These are phyloP conservation scores for Colletotrichum spaethianum DNA, from an alignment of 2,329 filamentous ascomycete species.

Conservation along the genomic window DNA sequence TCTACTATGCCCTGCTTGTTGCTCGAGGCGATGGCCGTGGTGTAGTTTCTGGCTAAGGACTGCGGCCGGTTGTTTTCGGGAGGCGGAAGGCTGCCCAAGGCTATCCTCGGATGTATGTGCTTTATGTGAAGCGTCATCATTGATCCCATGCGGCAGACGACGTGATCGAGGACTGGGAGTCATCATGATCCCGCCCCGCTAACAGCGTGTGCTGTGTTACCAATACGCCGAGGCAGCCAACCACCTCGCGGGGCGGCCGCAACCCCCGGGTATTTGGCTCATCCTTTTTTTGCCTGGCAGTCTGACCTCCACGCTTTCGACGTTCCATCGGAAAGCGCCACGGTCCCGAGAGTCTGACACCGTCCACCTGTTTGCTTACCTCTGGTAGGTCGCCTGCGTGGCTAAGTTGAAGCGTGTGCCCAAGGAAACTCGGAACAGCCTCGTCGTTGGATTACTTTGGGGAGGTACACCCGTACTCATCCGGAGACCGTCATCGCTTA, in stretches of 20 bases:
- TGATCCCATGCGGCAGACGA: constrained; percentile 36
- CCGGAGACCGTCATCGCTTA: constrained; percentile 26
- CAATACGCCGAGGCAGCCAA: constrained; percentile 37
- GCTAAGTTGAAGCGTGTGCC: constrained; percentile 3
- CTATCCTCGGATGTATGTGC: constrained; percentile 29
- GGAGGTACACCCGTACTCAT: constrained; percentile 2
- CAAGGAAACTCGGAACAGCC: neutral
- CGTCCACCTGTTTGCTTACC: constrained; percentile 9
- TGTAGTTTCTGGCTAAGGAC: neutral
- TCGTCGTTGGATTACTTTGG: constrained; percentile 11
- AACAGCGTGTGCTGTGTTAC: constrained; percentile 27
- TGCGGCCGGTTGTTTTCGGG: constrained; percentile 27
- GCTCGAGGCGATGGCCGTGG: neutral
- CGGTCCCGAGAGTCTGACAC: constrained; percentile 37
- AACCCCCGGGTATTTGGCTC: constrained; percentile 23
- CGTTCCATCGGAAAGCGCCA: constrained; percentile 35
- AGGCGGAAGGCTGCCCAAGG: constrained; percentile 7
- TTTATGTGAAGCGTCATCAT: constrained; percentile 37
- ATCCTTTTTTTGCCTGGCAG: constrained; percentile 18
- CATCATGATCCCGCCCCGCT: constrained; percentile 35
- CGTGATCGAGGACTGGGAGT: constrained; percentile 35
- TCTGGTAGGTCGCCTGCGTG: constrained; percentile 10
- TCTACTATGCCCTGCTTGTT: constrained; percentile 23
- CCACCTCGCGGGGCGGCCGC: constrained; percentile 16
- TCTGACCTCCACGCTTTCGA: constrained; percentile 36